Evolutionary conservation across 352 stramenopile species (phyloP).

Genomic region (Saprolegnia diclina): DNA sequence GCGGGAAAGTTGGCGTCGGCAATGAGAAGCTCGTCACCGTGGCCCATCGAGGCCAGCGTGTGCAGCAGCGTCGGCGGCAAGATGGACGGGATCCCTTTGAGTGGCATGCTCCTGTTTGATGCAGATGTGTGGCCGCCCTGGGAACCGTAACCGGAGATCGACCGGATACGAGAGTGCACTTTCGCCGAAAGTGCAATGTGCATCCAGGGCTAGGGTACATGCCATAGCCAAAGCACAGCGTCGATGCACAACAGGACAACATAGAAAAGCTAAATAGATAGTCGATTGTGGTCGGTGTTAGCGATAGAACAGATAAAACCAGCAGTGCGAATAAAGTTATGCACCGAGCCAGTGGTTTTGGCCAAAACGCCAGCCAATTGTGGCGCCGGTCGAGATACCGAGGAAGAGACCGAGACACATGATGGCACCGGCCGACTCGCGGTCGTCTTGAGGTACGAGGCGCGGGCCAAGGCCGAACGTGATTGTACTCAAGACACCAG

Average conservation of each 20-base stretch:
- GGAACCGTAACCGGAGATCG: background rate
- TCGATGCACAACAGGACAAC: background rate
- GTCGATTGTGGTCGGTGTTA: background rate
- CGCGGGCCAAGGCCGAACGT: constrained; percentile 52
- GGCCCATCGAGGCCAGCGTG: constrained; percentile 40
- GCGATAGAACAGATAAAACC: background rate
- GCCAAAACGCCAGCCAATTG: constrained; percentile 46
- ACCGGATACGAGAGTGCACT: background rate
- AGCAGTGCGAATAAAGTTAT: constrained; percentile 41
- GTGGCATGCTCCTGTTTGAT: constrained; percentile 12
- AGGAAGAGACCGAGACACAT: constrained; percentile 61
- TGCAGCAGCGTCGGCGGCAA: constrained; percentile 38
- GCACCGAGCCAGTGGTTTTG: constrained; percentile 41
- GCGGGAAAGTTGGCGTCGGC: constrained; percentile 48
- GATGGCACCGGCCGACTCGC: constrained; percentile 47
- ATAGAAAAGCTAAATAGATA: background rate
- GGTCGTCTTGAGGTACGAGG: constrained; percentile 47
- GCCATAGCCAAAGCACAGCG: too few relatives aligned
- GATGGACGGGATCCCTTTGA: constrained; percentile 44
- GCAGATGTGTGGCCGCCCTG: background rate
- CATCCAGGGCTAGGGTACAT: background rate
- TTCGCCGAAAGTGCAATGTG: background rate
- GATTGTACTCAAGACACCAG: constrained; percentile 52
- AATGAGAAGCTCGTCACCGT: constrained; percentile 39
- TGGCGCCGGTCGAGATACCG: constrained; percentile 42